Evolutionary conservation across 768 basidiomycete species (phyloP).

Genomic region (Sistotremastrum suecicum): DNA sequence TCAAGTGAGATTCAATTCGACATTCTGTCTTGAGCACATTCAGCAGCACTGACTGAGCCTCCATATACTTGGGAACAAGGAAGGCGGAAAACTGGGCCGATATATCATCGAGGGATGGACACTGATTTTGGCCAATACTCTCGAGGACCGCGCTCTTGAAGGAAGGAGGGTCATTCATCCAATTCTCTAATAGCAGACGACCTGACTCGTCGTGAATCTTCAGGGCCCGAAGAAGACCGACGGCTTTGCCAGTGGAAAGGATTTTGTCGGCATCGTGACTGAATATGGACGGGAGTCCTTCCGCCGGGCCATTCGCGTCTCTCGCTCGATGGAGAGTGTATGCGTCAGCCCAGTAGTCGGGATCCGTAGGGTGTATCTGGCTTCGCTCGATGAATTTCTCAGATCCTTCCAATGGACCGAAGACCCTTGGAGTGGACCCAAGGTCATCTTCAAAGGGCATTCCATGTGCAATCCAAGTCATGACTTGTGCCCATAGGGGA

Average conservation of each 20-base stretch:
- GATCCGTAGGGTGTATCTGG: conserved; percentile 39
- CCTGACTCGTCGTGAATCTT: conserved; percentile 12
- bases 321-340: conserved; percentile 38
- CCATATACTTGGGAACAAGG: conserved; percentile 40
- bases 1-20: conserved; percentile 34
- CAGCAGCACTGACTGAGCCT: conserved; percentile 36
- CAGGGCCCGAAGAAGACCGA: conserved; percentile 58
- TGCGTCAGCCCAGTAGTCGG: conserved; percentile 70
- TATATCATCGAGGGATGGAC: neutral
- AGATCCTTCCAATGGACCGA: conserved; percentile 52
- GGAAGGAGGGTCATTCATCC: neutral
- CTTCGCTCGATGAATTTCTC: conserved; percentile 53
- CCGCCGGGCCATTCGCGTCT: conserved; percentile 10
- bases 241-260: conserved; percentile 59
- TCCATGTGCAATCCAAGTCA: conserved; percentile 17
- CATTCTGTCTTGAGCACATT: conserved; percentile 56
- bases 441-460: conserved; percentile 18
- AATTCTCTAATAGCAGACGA: conserved; percentile 1
- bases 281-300: conserved; percentile 25
- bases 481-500: too few species aligned
- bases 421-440: conserved; percentile 3
- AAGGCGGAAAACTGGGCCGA: conserved; percentile 26
- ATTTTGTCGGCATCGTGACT: conserved; percentile 42
- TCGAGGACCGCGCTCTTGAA: too few species aligned
- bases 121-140: too few species aligned